These are phyloP conservation scores for Hagleromyces aurorensis DNA, from an alignment of 805 yeast species.

Conservation along the genomic window DNA sequence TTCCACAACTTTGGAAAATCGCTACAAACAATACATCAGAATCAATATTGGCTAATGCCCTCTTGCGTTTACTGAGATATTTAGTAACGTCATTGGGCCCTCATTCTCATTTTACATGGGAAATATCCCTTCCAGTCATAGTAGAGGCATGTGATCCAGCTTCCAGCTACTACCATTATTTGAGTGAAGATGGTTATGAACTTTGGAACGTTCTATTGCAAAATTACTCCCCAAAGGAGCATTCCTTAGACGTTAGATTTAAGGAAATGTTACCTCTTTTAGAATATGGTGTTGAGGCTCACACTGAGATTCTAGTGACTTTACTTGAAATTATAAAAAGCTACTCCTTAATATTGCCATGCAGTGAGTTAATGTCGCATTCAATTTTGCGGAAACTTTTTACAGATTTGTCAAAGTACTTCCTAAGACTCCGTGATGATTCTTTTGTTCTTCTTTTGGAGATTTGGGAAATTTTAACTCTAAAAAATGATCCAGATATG, in stretches of 20 bases:
- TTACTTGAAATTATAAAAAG: constrained; percentile 55
- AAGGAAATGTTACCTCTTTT: constrained; percentile 42
- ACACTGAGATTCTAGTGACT: constrained; percentile 68
- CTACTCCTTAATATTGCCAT: constrained; percentile 43
- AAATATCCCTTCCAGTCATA: constrained; percentile 58
- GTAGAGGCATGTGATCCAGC: constrained; percentile 52
- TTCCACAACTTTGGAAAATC: constrained; percentile 74
- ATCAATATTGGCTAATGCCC: constrained; percentile 40
- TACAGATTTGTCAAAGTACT: constrained; percentile 43
- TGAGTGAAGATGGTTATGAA: constrained; percentile 82
- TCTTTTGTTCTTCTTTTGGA: constrained; percentile 43
- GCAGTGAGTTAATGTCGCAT: constrained; percentile 31
- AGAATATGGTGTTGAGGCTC: constrained; percentile 50
- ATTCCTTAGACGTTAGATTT: constrained; percentile 32
- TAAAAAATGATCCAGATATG: constrained; percentile 20
- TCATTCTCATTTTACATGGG: constrained; percentile 41
- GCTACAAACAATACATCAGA: constrained; percentile 32
- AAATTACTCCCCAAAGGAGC: constrained; percentile 41
- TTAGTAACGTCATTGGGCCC: constrained; percentile 49
- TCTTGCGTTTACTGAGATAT: constrained; percentile 50
- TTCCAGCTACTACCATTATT: constrained; percentile 45
- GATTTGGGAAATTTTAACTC: constrained; percentile 27
- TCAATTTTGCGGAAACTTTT: constrained; percentile 31
- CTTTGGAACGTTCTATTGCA: constrained; percentile 69
- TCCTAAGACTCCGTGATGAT: constrained; percentile 64